A percentile compares a stretch with the other conserved stretches of the same genome.
These are phyloP conservation scores for Colletotrichum coccodes DNA, from an alignment of 2,329 filamentous ascomycete species.

Conservation along the genomic window DNA sequence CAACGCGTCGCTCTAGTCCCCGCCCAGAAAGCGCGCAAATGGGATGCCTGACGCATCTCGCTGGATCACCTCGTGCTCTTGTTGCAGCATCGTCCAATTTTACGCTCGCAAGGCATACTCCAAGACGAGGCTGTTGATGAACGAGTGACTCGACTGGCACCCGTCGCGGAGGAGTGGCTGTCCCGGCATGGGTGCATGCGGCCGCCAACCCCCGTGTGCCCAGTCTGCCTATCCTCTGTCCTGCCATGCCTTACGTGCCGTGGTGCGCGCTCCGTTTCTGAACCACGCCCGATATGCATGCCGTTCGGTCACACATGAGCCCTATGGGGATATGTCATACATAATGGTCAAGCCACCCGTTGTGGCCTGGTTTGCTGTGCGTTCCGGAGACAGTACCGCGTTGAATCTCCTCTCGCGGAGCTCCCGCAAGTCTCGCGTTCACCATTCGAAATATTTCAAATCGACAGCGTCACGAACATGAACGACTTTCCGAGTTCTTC, in stretches of 20 bases:
- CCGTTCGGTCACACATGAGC: conserved; percentile 8
- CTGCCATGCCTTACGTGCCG: neutral
- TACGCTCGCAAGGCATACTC: conserved; percentile 15
- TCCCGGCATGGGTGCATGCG: conserved; percentile 23
- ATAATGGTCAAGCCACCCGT: conserved; percentile 13
- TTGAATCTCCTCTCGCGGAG: conserved; percentile 1
- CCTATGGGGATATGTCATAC: neutral
- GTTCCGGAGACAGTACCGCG: neutral
- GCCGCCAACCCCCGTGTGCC: neutral
- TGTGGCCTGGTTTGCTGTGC: neutral
- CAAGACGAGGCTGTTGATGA: conserved; percentile 16
- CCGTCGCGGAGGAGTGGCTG: conserved; percentile 3
- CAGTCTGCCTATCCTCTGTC: neutral
- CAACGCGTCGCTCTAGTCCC: neutral
- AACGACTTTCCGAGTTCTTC: conserved; percentile 40
- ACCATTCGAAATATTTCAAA: neutral
- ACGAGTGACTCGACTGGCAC: neutral
- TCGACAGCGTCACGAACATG: conserved; percentile 33
- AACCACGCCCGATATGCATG: conserved; percentile 10
- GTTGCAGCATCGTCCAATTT: neutral
- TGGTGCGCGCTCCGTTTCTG: conserved; percentile 16
- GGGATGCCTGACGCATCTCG: neutral
- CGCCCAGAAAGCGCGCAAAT: neutral
- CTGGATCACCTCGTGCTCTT: neutral
- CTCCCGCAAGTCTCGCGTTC: neutral